Evolutionary conservation across 2,329 filamentous ascomycete genomes (phyloP).

Genomic region (Fusarium gaditjirri): DNA sequence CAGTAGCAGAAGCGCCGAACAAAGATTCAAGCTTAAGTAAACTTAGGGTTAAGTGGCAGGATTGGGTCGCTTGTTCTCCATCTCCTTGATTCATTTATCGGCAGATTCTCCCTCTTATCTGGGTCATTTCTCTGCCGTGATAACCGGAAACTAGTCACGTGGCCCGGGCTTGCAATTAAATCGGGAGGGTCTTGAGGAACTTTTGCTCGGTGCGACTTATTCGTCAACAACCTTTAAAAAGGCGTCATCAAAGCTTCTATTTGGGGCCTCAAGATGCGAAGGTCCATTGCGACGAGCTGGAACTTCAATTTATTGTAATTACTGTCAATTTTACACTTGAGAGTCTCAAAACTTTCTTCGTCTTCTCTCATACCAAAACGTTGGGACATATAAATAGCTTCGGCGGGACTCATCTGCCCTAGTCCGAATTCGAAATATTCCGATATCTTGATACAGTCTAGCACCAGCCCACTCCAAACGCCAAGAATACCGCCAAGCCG

Average conservation of each 20-base stretch:
- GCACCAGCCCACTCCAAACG: not conserved
- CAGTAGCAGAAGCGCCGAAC: not conserved
- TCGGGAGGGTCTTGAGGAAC: constrained; percentile 4
- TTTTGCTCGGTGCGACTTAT: constrained; percentile 9
- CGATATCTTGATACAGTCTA: not conserved
- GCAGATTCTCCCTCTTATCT: constrained; percentile 9
- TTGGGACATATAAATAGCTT: not conserved
- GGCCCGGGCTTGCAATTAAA: constrained; percentile 1
- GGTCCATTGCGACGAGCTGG: fast-evolving
- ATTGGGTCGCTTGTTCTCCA: not conserved
- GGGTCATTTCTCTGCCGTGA: constrained; percentile 7
- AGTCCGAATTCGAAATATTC: not conserved
- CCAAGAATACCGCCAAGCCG: constrained; percentile 1
- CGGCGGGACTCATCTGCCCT: not conserved
- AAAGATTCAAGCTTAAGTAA: constrained; percentile 15
- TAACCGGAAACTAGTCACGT: constrained; percentile 12
- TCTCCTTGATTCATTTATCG: not conserved
- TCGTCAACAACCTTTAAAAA: constrained; percentile 16
- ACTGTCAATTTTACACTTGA: not conserved
- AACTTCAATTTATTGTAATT: not conserved
- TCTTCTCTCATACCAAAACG: not conserved
- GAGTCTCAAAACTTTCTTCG: not conserved
- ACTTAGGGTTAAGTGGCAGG: not conserved
- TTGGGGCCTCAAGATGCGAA: fast-evolving
- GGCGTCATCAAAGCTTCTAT: not conserved